Conservation (phyloP, 805 yeast species). For the Vanderwaltozyma verrucispora region DNA sequence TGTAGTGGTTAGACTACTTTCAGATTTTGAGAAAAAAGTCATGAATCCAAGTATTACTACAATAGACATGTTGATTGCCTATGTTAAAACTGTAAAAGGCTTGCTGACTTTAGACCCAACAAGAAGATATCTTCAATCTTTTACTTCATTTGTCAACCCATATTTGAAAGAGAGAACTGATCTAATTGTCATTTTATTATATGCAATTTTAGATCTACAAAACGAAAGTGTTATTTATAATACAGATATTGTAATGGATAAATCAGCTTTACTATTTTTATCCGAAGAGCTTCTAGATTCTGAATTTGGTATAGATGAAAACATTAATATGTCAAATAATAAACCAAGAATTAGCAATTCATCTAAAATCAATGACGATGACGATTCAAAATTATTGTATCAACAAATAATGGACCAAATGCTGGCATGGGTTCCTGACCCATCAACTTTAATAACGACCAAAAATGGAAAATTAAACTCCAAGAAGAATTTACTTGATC, state of each 20-base stretch:
- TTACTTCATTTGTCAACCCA: constrained; percentile 62
- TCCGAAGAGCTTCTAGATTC: constrained; percentile 35
- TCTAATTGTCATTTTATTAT: constrained; percentile 56
- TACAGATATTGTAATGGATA: constrained; percentile 3
- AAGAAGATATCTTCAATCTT: constrained; percentile 72
- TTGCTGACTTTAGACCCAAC: constrained; percentile 75
- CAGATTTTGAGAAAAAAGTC: constrained; percentile 24
- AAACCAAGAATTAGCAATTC: too few species aligned
- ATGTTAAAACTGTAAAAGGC: constrained; percentile 59
- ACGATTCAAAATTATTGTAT: constrained; percentile 3
- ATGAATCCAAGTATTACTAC: constrained; percentile 81
- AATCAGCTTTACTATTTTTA: constrained; percentile 2
- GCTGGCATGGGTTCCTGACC: constrained; percentile 23
- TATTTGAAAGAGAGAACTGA: constrained; percentile 68
- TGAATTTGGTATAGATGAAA: constrained; percentile 14
- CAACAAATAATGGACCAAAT: constrained; percentile 14
- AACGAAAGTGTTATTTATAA: constrained; percentile 9
- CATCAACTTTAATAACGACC: constrained; percentile 8
- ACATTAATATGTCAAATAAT: not conserved
- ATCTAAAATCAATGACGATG: not conserved
- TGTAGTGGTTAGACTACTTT: constrained; percentile 12
- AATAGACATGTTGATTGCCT: constrained; percentile 54
- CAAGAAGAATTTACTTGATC: constrained; percentile 14
- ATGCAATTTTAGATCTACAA: constrained; percentile 50
- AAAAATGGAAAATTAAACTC: constrained; percentile 4